These are phyloP conservation scores for Ramularia collo-cygni DNA, from an alignment of 2,329 filamentous ascomycete genomes.

Conservation along the genomic window DNA sequence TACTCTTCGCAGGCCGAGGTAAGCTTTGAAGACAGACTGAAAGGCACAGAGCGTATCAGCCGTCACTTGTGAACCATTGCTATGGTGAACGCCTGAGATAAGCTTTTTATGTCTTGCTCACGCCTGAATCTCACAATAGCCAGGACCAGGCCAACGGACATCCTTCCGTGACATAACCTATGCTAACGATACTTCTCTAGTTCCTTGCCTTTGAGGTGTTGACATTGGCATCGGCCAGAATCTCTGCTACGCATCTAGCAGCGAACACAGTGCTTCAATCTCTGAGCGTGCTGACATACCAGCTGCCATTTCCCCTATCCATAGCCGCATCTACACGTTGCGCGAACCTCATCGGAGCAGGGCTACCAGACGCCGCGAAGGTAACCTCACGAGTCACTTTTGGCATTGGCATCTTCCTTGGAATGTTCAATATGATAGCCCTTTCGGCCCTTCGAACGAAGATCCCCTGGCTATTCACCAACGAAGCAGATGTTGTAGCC, in stretches of 20 bases:
- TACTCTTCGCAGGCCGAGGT: too few species aligned
- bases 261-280: conserved; percentile 82
- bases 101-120: too few species aligned
- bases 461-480: conserved; percentile 71
- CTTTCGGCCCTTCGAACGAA: conserved; percentile 62
- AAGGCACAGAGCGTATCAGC: too few species aligned
- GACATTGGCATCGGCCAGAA: conserved; percentile 72
- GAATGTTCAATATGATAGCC: conserved; percentile 68
- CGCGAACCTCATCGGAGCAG: conserved; percentile 86
- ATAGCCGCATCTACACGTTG: conserved; percentile 84
- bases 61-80: too few species aligned
- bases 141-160: too few species aligned
- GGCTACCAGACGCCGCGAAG: conserved; percentile 71
- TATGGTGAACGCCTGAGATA: too few species aligned
- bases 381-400: conserved; percentile 73
- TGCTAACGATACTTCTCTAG: too few species aligned
- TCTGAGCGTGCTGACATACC: conserved; percentile 72
- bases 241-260: conserved; percentile 72
- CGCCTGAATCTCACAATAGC: too few species aligned
- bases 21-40: too few species aligned
- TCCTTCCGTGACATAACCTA: too few species aligned
- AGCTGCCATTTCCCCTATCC: conserved; percentile 84
- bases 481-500: conserved; percentile 56
- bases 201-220: conserved; percentile 81
- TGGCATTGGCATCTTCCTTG: conserved; percentile 60